Conservation (phyloP, 345 rosid species). For the Physaria fendleri region DNA sequence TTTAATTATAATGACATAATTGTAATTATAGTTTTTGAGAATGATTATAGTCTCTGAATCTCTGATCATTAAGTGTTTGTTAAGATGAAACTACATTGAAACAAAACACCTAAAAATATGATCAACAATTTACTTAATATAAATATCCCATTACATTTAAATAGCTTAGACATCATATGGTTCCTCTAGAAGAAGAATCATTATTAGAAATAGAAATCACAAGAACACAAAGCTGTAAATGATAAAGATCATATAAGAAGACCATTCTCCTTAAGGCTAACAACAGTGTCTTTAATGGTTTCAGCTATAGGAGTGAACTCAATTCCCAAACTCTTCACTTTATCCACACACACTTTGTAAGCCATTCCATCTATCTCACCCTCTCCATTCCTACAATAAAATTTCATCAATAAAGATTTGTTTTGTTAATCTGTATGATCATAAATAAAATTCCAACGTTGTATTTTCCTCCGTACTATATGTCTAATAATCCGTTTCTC, state of each 20-base stretch:
- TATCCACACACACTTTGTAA: neutral
- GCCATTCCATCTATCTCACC: neutral
- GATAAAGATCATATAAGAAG: neutral
- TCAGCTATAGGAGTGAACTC: neutral
- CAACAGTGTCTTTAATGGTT: neutral
- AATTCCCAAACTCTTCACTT: conserved; percentile 6
- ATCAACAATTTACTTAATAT: too few relatives aligned
- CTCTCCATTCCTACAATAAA: neutral
- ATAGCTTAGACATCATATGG: too few relatives aligned
- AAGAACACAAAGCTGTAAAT: neutral
- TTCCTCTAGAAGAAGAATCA: neutral
- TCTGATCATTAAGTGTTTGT: too few relatives aligned
- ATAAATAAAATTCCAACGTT: too few relatives aligned
- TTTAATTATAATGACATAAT: too few relatives aligned
- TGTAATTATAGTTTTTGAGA: too few relatives aligned
- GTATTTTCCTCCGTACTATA: too few relatives aligned
- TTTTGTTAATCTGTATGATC: neutral
- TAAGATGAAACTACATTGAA: too few relatives aligned
- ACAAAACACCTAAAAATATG: too few relatives aligned
- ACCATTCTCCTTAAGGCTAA: neutral
- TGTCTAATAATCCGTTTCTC: too few relatives aligned
- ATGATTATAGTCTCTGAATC: too few relatives aligned
- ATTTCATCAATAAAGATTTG: neutral
- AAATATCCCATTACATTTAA: too few relatives aligned
- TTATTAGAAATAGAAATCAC: neutral